Evolutionary conservation across 768 basidiomycete genomes (phyloP).

Genomic region (Pulveroboletus sp.): DNA sequence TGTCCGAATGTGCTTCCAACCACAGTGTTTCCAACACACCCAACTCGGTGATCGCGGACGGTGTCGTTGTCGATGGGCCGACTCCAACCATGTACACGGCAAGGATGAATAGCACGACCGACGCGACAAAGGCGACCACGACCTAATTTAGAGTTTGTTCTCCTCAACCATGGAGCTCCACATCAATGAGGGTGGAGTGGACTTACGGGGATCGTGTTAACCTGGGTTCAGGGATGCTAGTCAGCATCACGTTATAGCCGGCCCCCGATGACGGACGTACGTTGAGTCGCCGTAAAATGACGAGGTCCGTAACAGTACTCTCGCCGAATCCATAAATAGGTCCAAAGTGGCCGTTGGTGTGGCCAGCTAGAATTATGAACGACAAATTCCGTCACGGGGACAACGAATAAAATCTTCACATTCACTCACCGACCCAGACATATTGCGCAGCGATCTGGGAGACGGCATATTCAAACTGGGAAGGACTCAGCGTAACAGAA

Average conservation of each 20-base stretch:
- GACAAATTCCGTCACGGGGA: too few relatives aligned
- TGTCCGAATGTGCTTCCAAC: neutral
- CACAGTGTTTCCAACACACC: neutral
- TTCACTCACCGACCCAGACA: neutral
- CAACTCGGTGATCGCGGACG: neutral
- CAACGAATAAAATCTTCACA: too few relatives aligned
- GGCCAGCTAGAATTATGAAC: neutral
- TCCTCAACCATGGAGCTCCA: neutral
- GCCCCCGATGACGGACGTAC: neutral
- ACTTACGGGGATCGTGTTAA: neutral
- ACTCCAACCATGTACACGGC: neutral
- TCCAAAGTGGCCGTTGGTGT: neutral
- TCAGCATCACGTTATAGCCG: neutral
- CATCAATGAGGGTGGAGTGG: too few relatives aligned
- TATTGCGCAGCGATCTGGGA: neutral
- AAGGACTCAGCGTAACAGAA: neutral
- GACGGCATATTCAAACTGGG: neutral
- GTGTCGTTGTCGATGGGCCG: neutral
- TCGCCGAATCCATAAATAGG: neutral
- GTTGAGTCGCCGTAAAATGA: neutral
- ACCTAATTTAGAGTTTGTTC: neutral
- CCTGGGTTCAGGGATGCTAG: neutral
- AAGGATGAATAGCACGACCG: neutral
- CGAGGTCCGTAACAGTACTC: neutral
- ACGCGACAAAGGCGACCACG: neutral